These are phyloP conservation scores for Wickerhamiella nectarea DNA, from an alignment of 805 yeast species.

Conservation along the genomic window DNA sequence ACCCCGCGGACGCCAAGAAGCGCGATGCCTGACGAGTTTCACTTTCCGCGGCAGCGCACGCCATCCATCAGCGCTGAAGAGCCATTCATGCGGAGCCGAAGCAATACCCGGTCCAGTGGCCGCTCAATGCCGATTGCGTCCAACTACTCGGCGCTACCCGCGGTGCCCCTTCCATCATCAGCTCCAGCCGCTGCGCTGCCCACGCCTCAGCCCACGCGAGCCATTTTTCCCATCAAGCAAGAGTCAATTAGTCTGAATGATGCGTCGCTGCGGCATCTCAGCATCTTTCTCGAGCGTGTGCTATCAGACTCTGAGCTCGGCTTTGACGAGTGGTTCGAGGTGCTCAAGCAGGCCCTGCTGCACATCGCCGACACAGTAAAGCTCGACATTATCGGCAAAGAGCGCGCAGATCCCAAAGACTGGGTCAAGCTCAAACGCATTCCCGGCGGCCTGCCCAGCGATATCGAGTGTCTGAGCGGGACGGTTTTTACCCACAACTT, in stretches of 20 bases:
- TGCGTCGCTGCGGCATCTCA: constrained; percentile 23
- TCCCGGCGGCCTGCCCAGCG: constrained; percentile 54
- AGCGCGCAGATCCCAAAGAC: constrained; percentile 72
- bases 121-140: neutral
- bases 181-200: too few relatives aligned
- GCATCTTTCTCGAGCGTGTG: constrained; percentile 23
- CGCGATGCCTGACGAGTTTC: neutral
- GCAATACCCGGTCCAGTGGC: neutral
- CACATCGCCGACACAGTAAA: neutral
- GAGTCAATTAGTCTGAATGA: constrained; percentile 22
- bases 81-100: neutral
- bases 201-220: neutral
- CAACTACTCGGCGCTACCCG: neutral
- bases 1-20: neutral
- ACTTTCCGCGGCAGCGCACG: constrained; percentile 1
- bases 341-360: constrained; percentile 24
- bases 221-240: constrained; percentile 6
- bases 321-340: constrained; percentile 47
- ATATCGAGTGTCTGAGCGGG: constrained; percentile 59
- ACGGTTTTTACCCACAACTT: constrained; percentile 70
- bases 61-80: neutral
- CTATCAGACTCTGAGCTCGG: constrained; percentile 25
- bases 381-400: constrained; percentile 37
- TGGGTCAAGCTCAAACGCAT: constrained; percentile 78
- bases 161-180: neutral